Percentiles rank a stretch among this genome's conserved stretches.
These are phyloP conservation scores for Vitis labrusca DNA, from an alignment of 164 flowering plant genomes.

Conservation along the genomic window DNA sequence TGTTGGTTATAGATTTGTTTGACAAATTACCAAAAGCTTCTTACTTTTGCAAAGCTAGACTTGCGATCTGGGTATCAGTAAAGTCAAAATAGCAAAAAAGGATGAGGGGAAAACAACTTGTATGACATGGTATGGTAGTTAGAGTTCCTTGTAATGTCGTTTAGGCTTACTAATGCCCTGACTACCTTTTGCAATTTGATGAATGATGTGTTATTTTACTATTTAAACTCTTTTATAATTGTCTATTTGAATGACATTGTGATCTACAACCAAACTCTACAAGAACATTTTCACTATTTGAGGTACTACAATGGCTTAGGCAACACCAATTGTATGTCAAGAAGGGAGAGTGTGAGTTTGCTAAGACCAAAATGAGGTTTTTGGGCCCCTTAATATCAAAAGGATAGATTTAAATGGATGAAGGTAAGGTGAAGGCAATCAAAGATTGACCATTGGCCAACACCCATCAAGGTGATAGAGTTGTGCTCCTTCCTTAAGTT, in stretches of 20 bases:
- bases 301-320: not conserved
- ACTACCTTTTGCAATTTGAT: not conserved
- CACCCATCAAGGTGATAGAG: not conserved
- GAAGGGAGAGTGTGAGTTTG: slow-evolving; percentile 1
- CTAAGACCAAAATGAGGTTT: not conserved
- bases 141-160: slow-evolving; percentile 1
- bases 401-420: not conserved
- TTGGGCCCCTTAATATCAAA: not conserved
- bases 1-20: no score
- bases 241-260: not conserved
- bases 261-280: not conserved
- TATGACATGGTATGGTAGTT: not conserved
- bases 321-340: not conserved
- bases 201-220: not conserved
- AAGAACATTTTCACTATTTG: not conserved
- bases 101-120: not conserved
- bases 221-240: not conserved
- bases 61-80: no score
- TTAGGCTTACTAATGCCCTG: not conserved
- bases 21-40: no score
- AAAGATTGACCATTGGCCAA: not conserved
- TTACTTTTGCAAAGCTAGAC: no score
- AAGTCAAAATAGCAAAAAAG: no score
- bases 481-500: not conserved
- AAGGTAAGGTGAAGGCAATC: not conserved